phyloP scores from a whole-genome alignment of 2,329 filamentous ascomycete genomes.

The Alternaria infectoria region DNA sequence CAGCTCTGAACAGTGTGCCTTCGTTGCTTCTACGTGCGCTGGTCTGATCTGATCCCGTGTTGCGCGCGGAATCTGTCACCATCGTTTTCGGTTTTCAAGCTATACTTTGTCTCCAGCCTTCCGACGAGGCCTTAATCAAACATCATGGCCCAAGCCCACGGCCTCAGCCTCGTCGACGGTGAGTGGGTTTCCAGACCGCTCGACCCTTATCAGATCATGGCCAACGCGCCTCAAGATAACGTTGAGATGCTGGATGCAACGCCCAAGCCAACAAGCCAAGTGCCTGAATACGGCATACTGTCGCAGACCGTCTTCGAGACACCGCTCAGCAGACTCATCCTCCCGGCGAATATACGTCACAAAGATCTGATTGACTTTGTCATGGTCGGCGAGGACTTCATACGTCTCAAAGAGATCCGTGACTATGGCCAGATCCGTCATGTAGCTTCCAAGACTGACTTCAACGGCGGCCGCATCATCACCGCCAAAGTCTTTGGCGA shows the following conservation, averaged over 20 bases:
- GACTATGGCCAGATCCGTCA: slow-evolving; percentile 74
- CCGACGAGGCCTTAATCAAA: not conserved
- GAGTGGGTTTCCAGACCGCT: slow-evolving; percentile 44
- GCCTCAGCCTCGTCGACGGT: slow-evolving; percentile 35
- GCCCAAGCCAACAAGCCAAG: slow-evolving; percentile 44
- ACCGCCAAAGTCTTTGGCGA: slow-evolving; percentile 77
- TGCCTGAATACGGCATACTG: slow-evolving; percentile 71
- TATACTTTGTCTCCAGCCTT: not conserved
- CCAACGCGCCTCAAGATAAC: slow-evolving; percentile 36
- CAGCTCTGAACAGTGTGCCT: slow-evolving; percentile 7
- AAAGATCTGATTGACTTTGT: slow-evolving; percentile 78
- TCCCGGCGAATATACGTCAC: slow-evolving; percentile 79
- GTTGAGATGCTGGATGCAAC: slow-evolving; percentile 31
- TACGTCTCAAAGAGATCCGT: slow-evolving; percentile 79
- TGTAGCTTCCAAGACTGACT: slow-evolving; percentile 78
- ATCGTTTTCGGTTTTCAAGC: slow-evolving; percentile 7
- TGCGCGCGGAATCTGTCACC: slow-evolving; percentile 2
- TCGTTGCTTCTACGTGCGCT: slow-evolving; percentile 5
- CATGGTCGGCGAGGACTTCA: slow-evolving; percentile 80
- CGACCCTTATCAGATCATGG: slow-evolving; percentile 53
- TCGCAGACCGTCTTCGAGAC: slow-evolving; percentile 80
- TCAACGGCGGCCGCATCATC: slow-evolving; percentile 73
- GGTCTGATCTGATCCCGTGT: slow-evolving; percentile 11
- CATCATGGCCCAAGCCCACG: slow-evolving; percentile 40
- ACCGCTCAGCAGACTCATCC: slow-evolving; percentile 75